Base-by-base conservation (phyloP, 2,329 filamentous ascomycete genomes). In the Xylariaceae sp. region DNA sequence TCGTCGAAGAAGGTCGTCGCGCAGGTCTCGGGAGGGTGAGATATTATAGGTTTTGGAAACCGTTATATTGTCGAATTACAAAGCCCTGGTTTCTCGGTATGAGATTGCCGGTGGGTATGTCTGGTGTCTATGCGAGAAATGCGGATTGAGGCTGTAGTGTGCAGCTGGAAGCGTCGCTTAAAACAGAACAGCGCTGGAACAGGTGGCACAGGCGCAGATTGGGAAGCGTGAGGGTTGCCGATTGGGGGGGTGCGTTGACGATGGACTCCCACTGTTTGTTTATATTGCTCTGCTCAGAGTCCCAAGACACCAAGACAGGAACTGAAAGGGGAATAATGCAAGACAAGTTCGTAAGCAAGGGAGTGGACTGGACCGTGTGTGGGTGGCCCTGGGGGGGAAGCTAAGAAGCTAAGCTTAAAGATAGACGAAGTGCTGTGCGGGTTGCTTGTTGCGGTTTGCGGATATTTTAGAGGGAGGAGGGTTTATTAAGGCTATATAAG, bases 41-140 rank as follows among this genome's bases (percentile, higher is more conserved):
- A 55, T 66, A 69, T 69, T 71, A 71, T 70, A 63, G 63, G 61
- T 65, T 65, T 66, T 65, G 61, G 65, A 61, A 65, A 56, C 61
- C 60, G 67, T 67, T 64, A 68, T 69, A 69, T 69, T 69, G 67
- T 67, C 64, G 67, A 64, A 68, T 67, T 65, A 61, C 67, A 57
- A 61, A 56, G 64, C 63, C 64, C 49, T 52, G 58, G 63, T 64
- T 58, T 68, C 66, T 66, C 62, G 64, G 62, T 68, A 60, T 60
- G 56, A 56, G 37, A 61, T 64, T 67, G 64, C 53, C 39, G 41
- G 59, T 60, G 59, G 59, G 50, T 52, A 58, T 59, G 55, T 48
- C 55, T 59, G 57, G 10, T 53, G 56, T 67, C 56, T 53, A 66
- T 68, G 66, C 64, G 56, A 62, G 61, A 51, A 51, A 59, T 60